Conservation (phyloP, 768 basidiomycete species). For the Hydnomerulius pinastri region DNA sequence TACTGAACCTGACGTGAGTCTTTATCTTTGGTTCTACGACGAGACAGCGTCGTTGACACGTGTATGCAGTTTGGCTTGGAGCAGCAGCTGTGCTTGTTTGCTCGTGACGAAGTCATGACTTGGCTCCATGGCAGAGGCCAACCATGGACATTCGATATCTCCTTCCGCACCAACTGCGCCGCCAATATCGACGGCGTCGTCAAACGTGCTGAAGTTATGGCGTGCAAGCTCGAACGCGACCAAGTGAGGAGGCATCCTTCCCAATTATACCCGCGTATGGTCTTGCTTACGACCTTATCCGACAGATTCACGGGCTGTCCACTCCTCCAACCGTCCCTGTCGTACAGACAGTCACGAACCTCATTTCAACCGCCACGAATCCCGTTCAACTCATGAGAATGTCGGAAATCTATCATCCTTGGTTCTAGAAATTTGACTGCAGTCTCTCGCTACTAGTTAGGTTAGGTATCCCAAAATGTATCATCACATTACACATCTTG, state of each 20-base stretch:
- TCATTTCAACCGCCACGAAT: constrained; percentile 86
- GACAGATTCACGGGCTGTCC: constrained; percentile 22
- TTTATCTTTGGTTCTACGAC: not conserved
- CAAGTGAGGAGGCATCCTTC: constrained; percentile 47
- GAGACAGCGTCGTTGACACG: not conserved
- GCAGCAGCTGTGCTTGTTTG: constrained; percentile 87
- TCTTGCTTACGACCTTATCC: constrained; percentile 10
- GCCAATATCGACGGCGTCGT: constrained; percentile 69
- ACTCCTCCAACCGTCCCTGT: constrained; percentile 45
- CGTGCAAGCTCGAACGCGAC: constrained; percentile 85
- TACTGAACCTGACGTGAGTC: constrained; percentile 84
- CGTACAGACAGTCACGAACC: constrained; percentile 78
- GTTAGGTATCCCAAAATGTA: not conserved
- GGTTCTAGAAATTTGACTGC: constrained; percentile 57
- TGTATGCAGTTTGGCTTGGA: constrained; percentile 80
- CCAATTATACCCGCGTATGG: not conserved
- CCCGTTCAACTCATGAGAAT: constrained; percentile 83
- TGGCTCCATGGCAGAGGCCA: constrained; percentile 67
- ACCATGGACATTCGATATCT: constrained; percentile 55
- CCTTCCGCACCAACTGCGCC: constrained; percentile 60
- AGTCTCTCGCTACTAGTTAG: no score
- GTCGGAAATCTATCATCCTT: constrained; percentile 83
- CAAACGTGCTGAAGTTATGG: constrained; percentile 79
- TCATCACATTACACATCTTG: constrained; percentile 4
- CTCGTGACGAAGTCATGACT: constrained; percentile 87